Conservation (phyloP, 164 flowering plant genomes). For the Warburgia ugandensis region DNA sequence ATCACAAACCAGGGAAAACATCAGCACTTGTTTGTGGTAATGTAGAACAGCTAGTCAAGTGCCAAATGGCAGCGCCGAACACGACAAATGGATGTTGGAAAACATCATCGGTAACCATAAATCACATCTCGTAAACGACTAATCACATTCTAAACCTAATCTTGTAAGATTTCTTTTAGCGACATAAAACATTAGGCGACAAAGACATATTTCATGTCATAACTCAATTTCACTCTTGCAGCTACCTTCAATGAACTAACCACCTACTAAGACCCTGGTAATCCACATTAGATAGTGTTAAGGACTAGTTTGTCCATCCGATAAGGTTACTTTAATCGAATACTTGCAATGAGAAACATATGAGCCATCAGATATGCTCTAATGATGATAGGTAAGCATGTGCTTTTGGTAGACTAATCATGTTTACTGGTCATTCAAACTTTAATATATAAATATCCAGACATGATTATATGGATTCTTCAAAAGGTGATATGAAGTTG, state of each 20-base stretch:
- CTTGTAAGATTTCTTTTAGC: not conserved
- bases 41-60: no score
- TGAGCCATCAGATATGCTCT: no score
- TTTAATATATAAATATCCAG: not conserved
- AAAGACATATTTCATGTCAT: not conserved
- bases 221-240: not conserved
- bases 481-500: not conserved
- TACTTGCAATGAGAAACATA: not conserved
- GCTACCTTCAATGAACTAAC: not conserved
- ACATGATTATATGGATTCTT: not conserved
- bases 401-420: no score
- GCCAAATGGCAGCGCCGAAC: not conserved
- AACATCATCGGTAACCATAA: not conserved
- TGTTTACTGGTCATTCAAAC: no score
- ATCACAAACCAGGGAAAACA: not conserved
- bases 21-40: not conserved
- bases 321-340: not conserved
- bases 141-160: not conserved
- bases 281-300: not conserved
- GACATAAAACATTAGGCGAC: conserved; percentile 2
- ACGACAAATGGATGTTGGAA: no score
- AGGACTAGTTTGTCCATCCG: not conserved
- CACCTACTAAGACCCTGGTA: not conserved
- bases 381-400: no score
- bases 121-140: not conserved